Evolutionary conservation across 2,329 filamentous ascomycete species (phyloP), one percentile per base, ranked within the genome.

Genomic region (Alternaria alternata): DNA sequence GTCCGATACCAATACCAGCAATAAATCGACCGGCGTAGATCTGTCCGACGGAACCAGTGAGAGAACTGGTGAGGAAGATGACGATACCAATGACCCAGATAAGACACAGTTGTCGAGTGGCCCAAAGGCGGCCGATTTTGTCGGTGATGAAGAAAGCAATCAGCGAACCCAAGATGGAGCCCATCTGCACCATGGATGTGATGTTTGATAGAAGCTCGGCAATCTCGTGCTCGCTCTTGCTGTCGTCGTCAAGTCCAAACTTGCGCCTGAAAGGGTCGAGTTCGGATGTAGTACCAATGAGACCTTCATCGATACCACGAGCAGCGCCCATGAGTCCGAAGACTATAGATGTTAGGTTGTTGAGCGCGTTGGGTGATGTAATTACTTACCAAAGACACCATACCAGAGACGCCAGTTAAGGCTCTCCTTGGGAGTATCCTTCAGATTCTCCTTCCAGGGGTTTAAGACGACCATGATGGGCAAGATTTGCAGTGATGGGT

Each of bases 321-420:
- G 91, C 90, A 3, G 91, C 90, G 55, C 91, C 91, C 78, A 94
- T 87, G 36, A 94, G 84, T 48, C 88, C 89, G 64, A 93, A 92
- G 5, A 79, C 76, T 79, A 41, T 4, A 1, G 20, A 12, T 34
- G 48, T 73, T 20, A 73, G 65, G 52, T 28, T 24, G 1, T 28
- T 11, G 9, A 26, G n/a, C 24, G 9, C 20, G 1, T 28, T 18
- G 26, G 28, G n/a, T 16, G 36, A 14, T n/a, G 9, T 38, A 9
- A 30, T 12, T 2, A 34, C 75, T 57, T 67, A 78, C 76, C 76
- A 49, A 91, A 74, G 55, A 93, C 89, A 42, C 90, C 88, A 77
- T 91, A 92, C 89, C 90, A 93, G 62, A 94, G 83, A 44, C 87
- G 84, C 90, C 90, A 93, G 80, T 94, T 94, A 76, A 93, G 87